A percentile compares a stretch with the other conserved stretches of the same genome.
Conservation (phyloP, 176 grass and related monocot species). For the Carex cristatella region DNA sequence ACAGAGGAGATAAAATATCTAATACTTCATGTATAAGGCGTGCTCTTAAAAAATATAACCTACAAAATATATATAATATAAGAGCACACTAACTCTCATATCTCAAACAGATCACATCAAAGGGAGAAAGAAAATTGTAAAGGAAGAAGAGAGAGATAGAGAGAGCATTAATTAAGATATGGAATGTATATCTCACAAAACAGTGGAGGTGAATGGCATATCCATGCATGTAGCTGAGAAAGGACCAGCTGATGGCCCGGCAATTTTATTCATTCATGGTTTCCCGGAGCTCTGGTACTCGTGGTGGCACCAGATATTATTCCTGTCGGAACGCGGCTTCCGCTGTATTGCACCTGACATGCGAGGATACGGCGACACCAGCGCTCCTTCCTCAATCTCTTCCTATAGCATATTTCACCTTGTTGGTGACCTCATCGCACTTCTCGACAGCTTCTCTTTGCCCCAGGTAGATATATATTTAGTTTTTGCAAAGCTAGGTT, state of each 20-base stretch:
- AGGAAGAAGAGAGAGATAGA: neutral
- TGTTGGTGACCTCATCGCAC: constrained; percentile 70
- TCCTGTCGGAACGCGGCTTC: constrained; percentile 54
- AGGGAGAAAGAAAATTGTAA: neutral
- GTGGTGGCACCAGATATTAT: constrained; percentile 63
- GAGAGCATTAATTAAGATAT: neutral
- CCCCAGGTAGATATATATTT: constrained; percentile 25
- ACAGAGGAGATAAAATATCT: too few species aligned
- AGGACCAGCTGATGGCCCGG: neutral
- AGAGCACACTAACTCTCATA: too few species aligned
- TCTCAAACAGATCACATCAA: neutral
- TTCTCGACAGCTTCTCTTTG: constrained; percentile 54
- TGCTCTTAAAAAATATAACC: too few species aligned
- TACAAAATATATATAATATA: too few species aligned
- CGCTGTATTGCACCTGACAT: constrained; percentile 66
- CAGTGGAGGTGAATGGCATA: constrained; percentile 55
- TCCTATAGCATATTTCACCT: constrained; percentile 80
- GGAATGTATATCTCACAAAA: constrained; percentile 36
- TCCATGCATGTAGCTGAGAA: constrained; percentile 62
- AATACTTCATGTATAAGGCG: too few species aligned
- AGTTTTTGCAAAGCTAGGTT: neutral
- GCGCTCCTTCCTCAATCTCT: constrained; percentile 29
- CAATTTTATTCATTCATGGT: constrained; percentile 68
- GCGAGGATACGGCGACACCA: constrained; percentile 65
- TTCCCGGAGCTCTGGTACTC: constrained; percentile 91